Conservation (phyloP, 148 eudicot species). For the Persicaria maculosa region DNA sequence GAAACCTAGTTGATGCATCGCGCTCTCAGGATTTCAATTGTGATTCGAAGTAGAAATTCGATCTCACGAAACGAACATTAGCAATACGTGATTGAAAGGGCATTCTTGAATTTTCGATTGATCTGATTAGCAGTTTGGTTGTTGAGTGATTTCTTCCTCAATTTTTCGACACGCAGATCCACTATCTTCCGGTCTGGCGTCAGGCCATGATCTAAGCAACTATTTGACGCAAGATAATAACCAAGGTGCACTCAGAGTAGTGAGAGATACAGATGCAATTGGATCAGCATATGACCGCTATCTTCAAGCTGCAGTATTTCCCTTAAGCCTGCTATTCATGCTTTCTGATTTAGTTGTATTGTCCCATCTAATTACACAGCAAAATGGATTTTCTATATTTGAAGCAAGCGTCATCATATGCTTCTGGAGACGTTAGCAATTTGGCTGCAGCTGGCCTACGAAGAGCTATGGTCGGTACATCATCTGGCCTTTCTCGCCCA, state of each 20-base stretch:
- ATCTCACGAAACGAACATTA: background rate
- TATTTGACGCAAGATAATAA: constrained; percentile 38
- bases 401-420: constrained; percentile 37
- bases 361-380: background rate
- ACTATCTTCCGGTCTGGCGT: constrained; percentile 25
- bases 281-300: constrained; percentile 66
- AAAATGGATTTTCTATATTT: constrained; percentile 11
- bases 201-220: constrained; percentile 33
- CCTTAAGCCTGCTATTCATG: constrained; percentile 3
- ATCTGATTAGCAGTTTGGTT: background rate
- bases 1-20: background rate
- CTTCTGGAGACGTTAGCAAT: constrained; percentile 34
- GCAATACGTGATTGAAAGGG: background rate
- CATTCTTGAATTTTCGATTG: background rate
- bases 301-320: constrained; percentile 39
- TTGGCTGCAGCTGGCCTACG: constrained; percentile 32
- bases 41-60: background rate
- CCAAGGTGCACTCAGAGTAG: constrained; percentile 25
- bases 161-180: constrained; percentile 27
- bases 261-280: constrained; percentile 46
- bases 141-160: background rate
- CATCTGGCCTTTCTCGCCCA: constrained; percentile 30
- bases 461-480: constrained; percentile 30
- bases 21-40: background rate
- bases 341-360: constrained; percentile 9